Evolutionary conservation across 2,329 filamentous ascomycete species (phyloP).

Genomic region (Parastagonospora nodorum): DNA sequence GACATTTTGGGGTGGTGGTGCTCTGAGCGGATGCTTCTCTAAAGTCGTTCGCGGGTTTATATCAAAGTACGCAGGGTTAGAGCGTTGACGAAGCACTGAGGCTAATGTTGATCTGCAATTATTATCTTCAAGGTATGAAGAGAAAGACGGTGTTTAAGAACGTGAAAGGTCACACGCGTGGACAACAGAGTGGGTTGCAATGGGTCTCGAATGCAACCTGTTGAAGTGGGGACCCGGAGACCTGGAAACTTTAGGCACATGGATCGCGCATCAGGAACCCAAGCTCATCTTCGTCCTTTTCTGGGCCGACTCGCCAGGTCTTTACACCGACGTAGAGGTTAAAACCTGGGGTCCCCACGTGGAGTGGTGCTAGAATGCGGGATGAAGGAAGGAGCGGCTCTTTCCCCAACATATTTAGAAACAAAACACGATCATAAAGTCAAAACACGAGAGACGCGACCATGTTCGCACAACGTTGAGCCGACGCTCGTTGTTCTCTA

Average conservation of each 20-base stretch:
- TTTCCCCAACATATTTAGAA: slow-evolving; percentile 1
- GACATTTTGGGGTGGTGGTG: slow-evolving; percentile 36
- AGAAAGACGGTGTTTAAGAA: neutral
- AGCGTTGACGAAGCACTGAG: neutral
- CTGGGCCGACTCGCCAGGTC: slow-evolving; percentile 26
- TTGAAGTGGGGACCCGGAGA: neutral
- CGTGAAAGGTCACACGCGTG: slow-evolving; percentile 3
- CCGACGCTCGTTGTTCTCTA: slow-evolving; percentile 23
- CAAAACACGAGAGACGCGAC: neutral
- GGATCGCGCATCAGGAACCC: slow-evolving; percentile 10
- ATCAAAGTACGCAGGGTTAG: neutral
- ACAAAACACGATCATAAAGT: slow-evolving; percentile 5
- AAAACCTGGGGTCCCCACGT: slow-evolving; percentile 20
- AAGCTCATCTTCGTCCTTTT: slow-evolving; percentile 16
- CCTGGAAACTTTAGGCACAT: neutral
- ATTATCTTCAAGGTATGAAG: neutral
- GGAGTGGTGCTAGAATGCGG: slow-evolving; percentile 14
- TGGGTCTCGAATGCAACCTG: neutral
- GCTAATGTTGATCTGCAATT: no score
- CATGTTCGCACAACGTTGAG: slow-evolving; percentile 22
- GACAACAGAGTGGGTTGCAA: slow-evolving; percentile 2
- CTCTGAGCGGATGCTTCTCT: neutral
- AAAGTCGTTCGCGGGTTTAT: neutral
- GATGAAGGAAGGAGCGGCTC: slow-evolving; percentile 19
- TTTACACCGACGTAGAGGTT: slow-evolving; percentile 20